phyloP scores from a whole-genome alignment of 768 basidiomycete genomes.

The Hygrocybe coccinea region DNA sequence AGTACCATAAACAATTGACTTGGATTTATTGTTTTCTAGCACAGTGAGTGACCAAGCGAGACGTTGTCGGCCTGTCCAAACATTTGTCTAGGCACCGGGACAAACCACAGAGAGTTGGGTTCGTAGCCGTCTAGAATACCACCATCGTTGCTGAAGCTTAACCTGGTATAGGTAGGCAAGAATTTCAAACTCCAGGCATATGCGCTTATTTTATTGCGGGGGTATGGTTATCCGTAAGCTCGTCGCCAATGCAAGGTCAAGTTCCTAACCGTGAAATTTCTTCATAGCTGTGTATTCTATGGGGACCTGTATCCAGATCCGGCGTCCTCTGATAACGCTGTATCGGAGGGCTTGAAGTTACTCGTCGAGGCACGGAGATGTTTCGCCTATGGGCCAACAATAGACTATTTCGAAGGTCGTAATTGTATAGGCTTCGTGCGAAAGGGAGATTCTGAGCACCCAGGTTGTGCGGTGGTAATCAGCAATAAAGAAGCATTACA shows the following conservation, averaged over 20 bases:
- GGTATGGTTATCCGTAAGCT: slow-evolving; percentile 68
- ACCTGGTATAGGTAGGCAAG: slow-evolving; percentile 47
- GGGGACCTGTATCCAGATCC: slow-evolving; percentile 73
- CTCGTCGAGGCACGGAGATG: slow-evolving; percentile 59
- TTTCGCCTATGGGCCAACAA: slow-evolving; percentile 60
- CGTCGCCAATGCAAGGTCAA: neutral
- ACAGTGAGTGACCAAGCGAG: slow-evolving; percentile 45
- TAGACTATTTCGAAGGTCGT: slow-evolving; percentile 53
- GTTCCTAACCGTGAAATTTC: neutral
- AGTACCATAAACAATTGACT: neutral
- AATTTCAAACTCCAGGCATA: slow-evolving; percentile 82
- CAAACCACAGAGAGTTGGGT: slow-evolving; percentile 84
- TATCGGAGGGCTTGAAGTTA: slow-evolving; percentile 46
- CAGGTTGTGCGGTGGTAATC: slow-evolving; percentile 67
- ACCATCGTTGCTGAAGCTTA: too few relatives aligned
- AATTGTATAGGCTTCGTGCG: slow-evolving; percentile 79
- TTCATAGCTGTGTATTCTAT: slow-evolving; percentile 75
- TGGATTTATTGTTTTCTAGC: slow-evolving; percentile 31
- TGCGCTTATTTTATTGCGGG: slow-evolving; percentile 68
- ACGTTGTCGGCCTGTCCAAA: neutral
- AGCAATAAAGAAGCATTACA: slow-evolving; percentile 52
- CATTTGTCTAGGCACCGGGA: slow-evolving; percentile 44
- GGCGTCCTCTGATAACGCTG: slow-evolving; percentile 56
- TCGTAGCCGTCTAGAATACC: slow-evolving; percentile 16
- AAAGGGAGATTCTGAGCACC: slow-evolving; percentile 47